Conservation (phyloP, 768 basidiomycete species). For the Macrolepiota albuminosa region DNA sequence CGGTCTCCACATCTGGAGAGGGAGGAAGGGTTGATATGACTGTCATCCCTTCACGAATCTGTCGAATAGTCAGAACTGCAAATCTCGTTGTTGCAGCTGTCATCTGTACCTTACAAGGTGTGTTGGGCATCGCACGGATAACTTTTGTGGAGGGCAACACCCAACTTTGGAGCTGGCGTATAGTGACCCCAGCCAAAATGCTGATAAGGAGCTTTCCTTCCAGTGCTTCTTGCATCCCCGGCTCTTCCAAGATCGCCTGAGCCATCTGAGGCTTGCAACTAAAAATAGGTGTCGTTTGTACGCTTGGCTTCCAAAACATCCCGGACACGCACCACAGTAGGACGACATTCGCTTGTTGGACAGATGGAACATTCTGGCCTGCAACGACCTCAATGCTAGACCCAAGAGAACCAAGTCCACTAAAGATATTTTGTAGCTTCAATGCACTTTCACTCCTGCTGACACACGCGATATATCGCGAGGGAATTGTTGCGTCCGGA, state of each 20-base stretch:
- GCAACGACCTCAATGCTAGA: constrained; percentile 64
- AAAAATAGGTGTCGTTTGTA: constrained; percentile 5
- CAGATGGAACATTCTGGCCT: constrained; percentile 69
- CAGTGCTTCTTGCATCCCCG: constrained; percentile 79
- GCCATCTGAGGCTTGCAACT: constrained; percentile 96
- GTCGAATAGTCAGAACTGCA: not conserved
- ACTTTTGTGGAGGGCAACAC: constrained; percentile 76
- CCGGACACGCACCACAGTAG: constrained; percentile 68
- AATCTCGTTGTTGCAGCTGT: not conserved
- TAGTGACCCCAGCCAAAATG: constrained; percentile 95
- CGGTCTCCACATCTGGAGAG: constrained; percentile 46
- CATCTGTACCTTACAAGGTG: constrained; percentile 78
- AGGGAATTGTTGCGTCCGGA: constrained; percentile 68
- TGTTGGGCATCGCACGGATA: constrained; percentile 98
- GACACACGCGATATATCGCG: constrained; percentile 84
- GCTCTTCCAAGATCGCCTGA: constrained; percentile 60
- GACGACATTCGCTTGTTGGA: constrained; percentile 73
- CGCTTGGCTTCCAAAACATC: not conserved
- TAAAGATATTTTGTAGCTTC: constrained; percentile 61
- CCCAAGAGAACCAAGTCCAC: constrained; percentile 53
- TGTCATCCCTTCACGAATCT: constrained; percentile 99
- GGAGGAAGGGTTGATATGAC: constrained; percentile 73
- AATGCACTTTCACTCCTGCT: constrained; percentile 68
- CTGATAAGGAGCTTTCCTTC: constrained; percentile 91
- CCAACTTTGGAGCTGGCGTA: constrained; percentile 72